Conservation (phyloP, 2,329 filamentous ascomycete genomes). For the Clonostachys chloroleuca region DNA sequence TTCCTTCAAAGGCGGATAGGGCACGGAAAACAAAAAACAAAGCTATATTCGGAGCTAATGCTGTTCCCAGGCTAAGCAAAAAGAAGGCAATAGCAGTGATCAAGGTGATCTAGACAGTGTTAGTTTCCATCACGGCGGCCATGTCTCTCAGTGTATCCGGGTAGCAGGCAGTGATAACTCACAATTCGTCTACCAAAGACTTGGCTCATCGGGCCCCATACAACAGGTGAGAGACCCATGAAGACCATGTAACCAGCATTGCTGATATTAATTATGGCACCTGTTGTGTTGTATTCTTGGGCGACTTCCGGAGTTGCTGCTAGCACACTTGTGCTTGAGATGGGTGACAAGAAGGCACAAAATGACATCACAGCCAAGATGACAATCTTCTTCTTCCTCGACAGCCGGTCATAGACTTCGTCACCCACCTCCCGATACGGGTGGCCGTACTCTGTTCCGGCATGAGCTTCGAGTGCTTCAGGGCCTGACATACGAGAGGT, state of each 20-base stretch:
- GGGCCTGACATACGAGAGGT: slow-evolving; percentile 20
- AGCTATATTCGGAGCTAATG: slow-evolving; percentile 65
- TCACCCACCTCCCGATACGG: slow-evolving; percentile 29
- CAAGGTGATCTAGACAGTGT: slow-evolving; percentile 28
- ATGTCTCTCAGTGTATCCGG: not conserved
- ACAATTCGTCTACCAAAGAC: slow-evolving; percentile 57
- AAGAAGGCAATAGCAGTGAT: slow-evolving; percentile 60
- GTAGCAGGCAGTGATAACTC: slow-evolving; percentile 15
- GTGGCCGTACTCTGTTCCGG: slow-evolving; percentile 2
- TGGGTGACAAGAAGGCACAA: slow-evolving; percentile 72
- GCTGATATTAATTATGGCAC: slow-evolving; percentile 65
- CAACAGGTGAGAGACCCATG: slow-evolving; percentile 66
- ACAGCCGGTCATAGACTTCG: slow-evolving; percentile 61
- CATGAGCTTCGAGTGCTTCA: slow-evolving; percentile 15
- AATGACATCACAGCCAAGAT: slow-evolving; percentile 69
- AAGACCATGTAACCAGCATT: slow-evolving; percentile 73
- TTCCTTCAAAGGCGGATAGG: slow-evolving; percentile 71
- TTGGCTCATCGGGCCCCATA: slow-evolving; percentile 70
- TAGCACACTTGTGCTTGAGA: slow-evolving; percentile 69
- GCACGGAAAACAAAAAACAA: slow-evolving; percentile 72
- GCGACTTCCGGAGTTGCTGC: slow-evolving; percentile 73
- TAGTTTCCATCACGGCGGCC: not conserved
- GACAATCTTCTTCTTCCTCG: slow-evolving; percentile 54
- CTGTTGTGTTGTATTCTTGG: slow-evolving; percentile 57
- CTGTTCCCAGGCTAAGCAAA: slow-evolving; percentile 66